Evolutionary conservation across 2,329 filamentous ascomycete genomes (phyloP), one percentile per base, ranked within the genome.

Genomic region (Paramyrothecium roridum): DNA sequence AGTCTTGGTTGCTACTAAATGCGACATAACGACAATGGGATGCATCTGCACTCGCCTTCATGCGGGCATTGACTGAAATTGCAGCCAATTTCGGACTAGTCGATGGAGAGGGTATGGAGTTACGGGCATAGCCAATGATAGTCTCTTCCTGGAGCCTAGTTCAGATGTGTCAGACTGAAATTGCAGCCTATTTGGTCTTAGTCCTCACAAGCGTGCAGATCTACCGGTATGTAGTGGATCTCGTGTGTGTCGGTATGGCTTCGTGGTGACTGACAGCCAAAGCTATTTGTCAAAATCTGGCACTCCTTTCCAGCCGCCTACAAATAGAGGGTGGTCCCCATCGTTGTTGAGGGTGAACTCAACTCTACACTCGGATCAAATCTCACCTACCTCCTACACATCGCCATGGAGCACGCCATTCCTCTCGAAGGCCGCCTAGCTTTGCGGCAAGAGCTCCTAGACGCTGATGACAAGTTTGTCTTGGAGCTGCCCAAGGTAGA

Each of bases 401-500:
- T 37, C 33, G 16, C 33, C 8, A 50, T 50, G 48, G 48, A 50
- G 8, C 26, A 33, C 23, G 48, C 48, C 21, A 12, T 50, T 26
- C 48, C 48, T 7, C 48, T 50, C 23, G 21, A 50, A 19, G 48
- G 8, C 3, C 48, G 48, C 26, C 48, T 50, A 8, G 26, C 48
- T 10, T n/a, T 50, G 3, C 3, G 48, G 13, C 48, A 50, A 23
- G 48, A 53, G 20, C 51, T 53, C 4, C 51, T 53, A 4, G 40
- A 33, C 16, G 40, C 37, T 12, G 26, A 53, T 30, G 34, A 53
- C 26, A 46, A 47, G 43, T 85, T 88, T 66, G 77, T 90, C 19
- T 71, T 74, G 50, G 79, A 79, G 40, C 80, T 91, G 46, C 88
- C 88, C 58, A 91, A 91, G 76, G 89, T 85, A 73, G 88, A 91